Base-by-base conservation (phyloP, 31 red algal species). In the Bonnemaisonia californica region DNA sequence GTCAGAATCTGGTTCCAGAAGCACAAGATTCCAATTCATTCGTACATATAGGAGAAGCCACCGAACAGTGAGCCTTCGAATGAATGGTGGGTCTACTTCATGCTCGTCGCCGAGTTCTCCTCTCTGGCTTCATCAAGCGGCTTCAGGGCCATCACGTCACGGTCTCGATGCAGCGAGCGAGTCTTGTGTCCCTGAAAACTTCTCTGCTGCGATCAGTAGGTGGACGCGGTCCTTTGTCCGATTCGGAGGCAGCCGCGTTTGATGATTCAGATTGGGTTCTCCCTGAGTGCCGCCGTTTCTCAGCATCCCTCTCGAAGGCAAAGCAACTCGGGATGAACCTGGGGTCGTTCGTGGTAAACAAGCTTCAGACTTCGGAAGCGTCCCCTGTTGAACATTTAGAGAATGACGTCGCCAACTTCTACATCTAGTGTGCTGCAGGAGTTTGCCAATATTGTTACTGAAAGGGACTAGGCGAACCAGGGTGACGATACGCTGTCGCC, bases 261-360 rank as follows among this genome's bases (percentile, higher is more conserved):
- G 9, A 70, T 70, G 66, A 70, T 70, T 33, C 66, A 35, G 38
- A 70, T 70, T 70, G 1, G 19, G 7, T 70, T 33, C 22, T 70
- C 66, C 38, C 37, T 41, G 66, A 70, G 0, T 70, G 66, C 66
- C 66, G 38, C 66, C 66, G 66, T 41, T 1, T 70, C 22, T 41
- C 4, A 33, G 9, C 66, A 12, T 70, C 0, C 9, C 9, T 40
- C 19, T 33, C 66, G 30, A 5, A 24, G 66, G 38, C 66, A 8
- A 70, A 70, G 37, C 66, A 70, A 70, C 66, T 70, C 37, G 66
- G 30, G 37, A 70, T 70, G 66, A 70, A 70, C 66, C 0, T 40
- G 33, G 66, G 19, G 66, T 70, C 66, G 1, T 70, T 70, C 37
- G 66, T 70, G 66, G 33, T 35, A 8, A 70, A 39, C 66, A 70